Evolutionary conservation across 2,329 filamentous ascomycete species (phyloP), one percentile per base, ranked within the genome.

Genomic region (Calonectria montana): DNA sequence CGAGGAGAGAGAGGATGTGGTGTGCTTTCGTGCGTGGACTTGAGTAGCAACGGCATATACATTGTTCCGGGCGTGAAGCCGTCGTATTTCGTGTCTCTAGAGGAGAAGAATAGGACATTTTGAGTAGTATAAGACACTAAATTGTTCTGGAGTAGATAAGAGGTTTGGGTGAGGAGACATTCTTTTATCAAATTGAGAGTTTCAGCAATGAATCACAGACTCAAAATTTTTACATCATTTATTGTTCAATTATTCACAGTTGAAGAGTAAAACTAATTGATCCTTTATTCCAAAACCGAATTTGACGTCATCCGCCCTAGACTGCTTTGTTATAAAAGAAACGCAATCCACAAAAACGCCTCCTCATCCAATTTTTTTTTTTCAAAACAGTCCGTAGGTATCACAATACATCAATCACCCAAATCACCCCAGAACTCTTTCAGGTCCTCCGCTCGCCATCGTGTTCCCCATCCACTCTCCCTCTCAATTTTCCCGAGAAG

Each of bases 381-480:
- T 15, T 15, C n/a, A n/a, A n/a, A 15, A 31, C 13, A 4, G 29
- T 35, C 27, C 48, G 8, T 47, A 59, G 37, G 31, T 23, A 68
- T 68, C 55, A 50, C 53, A 23, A 16, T 18, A 29, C 6, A 64
- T 76, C 72, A 79, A 41, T 79, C 75, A 4, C 71, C 76, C 62
- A 80, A 63, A 43, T 87, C 84, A 0, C 87, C 87, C 88, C 87
- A 90, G 67, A 86, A 86, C 61, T 87, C 84, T 55, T 84, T 85
- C 57, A 90, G 61, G 77, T 90, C 88, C 18, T 89, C 86, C 0
- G 84, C 86, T 48, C 88, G 79, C 88, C 88, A 90, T 70, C 83
- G 82, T 0, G 88, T 89, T 4, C 84, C 84, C 87, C 88, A 90
- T 0, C 88, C 88, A 8, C 85, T 87, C 74, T 88, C 86, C 31